These are phyloP conservation scores for Basidioascus undulatus DNA, from an alignment of 768 basidiomycete genomes.

Conservation along the genomic window DNA sequence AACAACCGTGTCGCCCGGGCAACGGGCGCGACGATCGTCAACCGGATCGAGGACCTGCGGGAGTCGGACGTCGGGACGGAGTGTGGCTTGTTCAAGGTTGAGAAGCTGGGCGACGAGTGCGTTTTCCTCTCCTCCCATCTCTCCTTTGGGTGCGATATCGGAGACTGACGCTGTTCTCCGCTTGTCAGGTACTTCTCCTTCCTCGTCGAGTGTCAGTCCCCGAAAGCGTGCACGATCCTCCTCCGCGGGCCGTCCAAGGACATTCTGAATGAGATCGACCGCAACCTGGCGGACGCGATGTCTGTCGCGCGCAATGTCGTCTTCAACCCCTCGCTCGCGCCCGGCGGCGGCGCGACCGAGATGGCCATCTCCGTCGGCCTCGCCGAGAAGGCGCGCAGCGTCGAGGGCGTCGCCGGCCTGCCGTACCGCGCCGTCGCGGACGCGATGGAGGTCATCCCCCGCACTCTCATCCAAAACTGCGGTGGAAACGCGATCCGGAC, in stretches of 20 bases:
- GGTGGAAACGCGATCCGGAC: conserved; percentile 87
- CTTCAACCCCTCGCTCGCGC: conserved; percentile 80
- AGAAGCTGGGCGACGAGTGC: conserved; percentile 89
- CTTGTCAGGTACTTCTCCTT: conserved; percentile 71
- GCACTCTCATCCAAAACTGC: conserved; percentile 81
- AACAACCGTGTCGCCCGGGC: conserved; percentile 96
- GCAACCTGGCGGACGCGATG: conserved; percentile 95
- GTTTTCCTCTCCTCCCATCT: neutral
- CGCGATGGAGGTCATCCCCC: conserved; percentile 89
- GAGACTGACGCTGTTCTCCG: neutral
- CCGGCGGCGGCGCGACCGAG: conserved; percentile 91
- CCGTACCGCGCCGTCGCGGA: conserved; percentile 82
- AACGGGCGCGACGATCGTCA: conserved; percentile 86
- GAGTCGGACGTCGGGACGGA: conserved; percentile 75
- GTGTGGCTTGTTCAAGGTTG: conserved; percentile 88
- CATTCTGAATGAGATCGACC: conserved; percentile 90
- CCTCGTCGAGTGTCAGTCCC: conserved; percentile 66
- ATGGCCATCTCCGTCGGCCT: conserved; percentile 88
- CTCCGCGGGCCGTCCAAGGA: conserved; percentile 96
- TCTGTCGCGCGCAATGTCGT: conserved; percentile 88
- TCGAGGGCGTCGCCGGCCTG: conserved; percentile 74
- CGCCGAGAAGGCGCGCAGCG: conserved; percentile 39
- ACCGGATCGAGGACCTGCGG: conserved; percentile 79
- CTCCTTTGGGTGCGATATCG: neutral
- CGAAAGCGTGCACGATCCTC: conserved; percentile 94